Conservation (phyloP, 768 basidiomycete genomes). For the Leccinum variicolor region DNA sequence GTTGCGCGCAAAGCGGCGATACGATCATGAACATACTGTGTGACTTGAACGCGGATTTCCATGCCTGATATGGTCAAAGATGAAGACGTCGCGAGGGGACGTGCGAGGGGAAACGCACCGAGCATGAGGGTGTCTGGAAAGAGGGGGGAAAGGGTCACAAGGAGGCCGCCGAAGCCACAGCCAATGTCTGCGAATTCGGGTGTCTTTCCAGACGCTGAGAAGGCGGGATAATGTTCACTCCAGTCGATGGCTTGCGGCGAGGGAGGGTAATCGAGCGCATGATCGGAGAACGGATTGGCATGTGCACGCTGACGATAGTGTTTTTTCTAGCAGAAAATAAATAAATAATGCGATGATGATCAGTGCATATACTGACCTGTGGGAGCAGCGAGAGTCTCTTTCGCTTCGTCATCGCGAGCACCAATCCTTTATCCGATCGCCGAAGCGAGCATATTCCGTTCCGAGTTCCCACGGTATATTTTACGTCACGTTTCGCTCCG, state of each 20-base stretch:
- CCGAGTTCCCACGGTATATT: conserved; percentile 10
- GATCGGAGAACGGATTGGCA: conserved; percentile 85
- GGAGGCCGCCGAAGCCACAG: conserved; percentile 94
- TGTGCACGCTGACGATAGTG: conserved; percentile 83
- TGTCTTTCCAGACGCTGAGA: conserved; percentile 49
- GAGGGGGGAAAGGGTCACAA: conserved; percentile 83
- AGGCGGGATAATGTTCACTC: conserved; percentile 78
- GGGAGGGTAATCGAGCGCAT: conserved; percentile 82
- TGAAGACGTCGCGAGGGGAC: not conserved
- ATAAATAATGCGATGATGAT: not conserved
- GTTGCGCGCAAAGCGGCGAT: conserved; percentile 88
- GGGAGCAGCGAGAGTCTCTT: conserved; percentile 40
- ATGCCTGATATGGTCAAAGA: conserved; percentile 54
- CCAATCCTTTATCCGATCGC: not conserved
- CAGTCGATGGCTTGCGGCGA: conserved; percentile 79
- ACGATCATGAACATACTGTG: conserved; percentile 92
- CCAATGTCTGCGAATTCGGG: conserved; percentile 98
- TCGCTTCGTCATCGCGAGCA: conserved; percentile 18
- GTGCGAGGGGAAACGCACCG: conserved; percentile 49
- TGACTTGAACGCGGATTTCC: conserved; percentile 96
- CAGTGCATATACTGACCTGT: conserved; percentile 37
- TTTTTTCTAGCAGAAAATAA: conserved; percentile 55
- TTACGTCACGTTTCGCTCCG: conserved; percentile 14
- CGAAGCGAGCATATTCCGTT: not conserved
- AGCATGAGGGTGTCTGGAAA: conserved; percentile 93